Evolutionary conservation across 371 early-diverging fungal species (phyloP).

Genomic region (Fennellomyces sp.): DNA sequence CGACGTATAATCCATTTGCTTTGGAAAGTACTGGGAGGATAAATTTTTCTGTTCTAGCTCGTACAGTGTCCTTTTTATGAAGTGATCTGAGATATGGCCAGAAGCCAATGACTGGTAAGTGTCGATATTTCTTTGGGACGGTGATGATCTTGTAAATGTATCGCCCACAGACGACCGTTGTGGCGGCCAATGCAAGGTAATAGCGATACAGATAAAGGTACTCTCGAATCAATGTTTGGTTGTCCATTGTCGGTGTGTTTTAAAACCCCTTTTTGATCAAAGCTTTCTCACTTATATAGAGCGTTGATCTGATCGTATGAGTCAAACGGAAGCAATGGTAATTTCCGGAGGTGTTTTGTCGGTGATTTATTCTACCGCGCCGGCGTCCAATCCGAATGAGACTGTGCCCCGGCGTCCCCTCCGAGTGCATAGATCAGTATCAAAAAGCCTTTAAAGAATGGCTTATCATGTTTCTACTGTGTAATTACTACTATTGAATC

Average conservation of each 20-base stretch:
- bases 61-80: not conserved
- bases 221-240: not conserved
- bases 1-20: conserved; percentile 14
- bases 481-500: too few species aligned
- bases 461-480: too few species aligned
- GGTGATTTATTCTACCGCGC: too few species aligned
- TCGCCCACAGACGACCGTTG: not conserved
- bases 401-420: too few species aligned
- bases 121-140: conserved; percentile 8
- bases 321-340: too few species aligned
- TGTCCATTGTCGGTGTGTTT: not conserved
- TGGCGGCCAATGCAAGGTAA: conserved; percentile 5
- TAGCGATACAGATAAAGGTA: not conserved
- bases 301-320: too few species aligned
- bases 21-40: conserved; percentile 7
- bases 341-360: too few species aligned
- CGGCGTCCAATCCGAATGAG: too few species aligned
- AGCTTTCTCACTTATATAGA: too few species aligned
- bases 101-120: conserved; percentile 10
- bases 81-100: not conserved
- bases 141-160: not conserved
- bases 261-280: too few species aligned
- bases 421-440: too few species aligned
- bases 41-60: not conserved
- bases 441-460: too few species aligned